Evolutionary conservation across 31 red algal species (phyloP).

Genomic region (Porphyra umbilicalis): DNA sequence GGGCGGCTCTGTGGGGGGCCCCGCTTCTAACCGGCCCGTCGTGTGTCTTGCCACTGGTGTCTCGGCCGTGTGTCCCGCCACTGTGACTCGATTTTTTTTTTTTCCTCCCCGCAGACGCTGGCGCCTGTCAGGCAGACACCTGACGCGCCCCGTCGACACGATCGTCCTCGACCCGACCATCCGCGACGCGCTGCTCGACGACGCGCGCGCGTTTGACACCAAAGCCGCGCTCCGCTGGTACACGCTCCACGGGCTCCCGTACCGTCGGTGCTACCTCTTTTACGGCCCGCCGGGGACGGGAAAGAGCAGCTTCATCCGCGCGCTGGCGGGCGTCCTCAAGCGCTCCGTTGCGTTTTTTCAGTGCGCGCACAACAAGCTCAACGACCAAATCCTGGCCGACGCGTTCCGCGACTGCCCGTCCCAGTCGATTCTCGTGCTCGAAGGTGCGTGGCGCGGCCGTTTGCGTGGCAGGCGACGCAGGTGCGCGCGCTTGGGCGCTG

Average conservation of each 20-base stretch:
- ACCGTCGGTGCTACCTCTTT: conserved; percentile 29
- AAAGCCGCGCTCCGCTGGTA: conserved; percentile 14
- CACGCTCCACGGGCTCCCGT: conserved; percentile 20
- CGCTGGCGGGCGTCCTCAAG: conserved; percentile 18
- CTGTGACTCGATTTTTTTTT: no score
- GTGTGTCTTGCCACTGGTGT: no score
- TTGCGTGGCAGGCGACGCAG: no score
- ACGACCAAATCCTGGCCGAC: conserved; percentile 25
- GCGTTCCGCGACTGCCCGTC: conserved; percentile 16
- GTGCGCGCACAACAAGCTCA: conserved; percentile 27
- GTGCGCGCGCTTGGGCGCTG: no score
- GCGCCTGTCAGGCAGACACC: background rate
- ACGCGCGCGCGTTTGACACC: background rate
- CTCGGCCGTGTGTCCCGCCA: no score
- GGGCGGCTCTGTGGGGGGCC: no score
- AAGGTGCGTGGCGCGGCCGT: no score
- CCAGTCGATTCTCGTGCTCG: conserved; percentile 31
- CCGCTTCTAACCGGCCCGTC: no score
- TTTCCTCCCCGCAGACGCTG: no score
- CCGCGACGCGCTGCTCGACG: background rate
- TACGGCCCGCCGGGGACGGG: conserved; percentile 40
- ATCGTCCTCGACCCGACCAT: background rate
- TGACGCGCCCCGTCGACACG: background rate
- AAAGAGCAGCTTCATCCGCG: conserved; percentile 37
- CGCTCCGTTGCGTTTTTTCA: conserved; percentile 17